Evolutionary conservation across 2,329 filamentous ascomycete species (phyloP).

Genomic region (Cladosporium velox): DNA sequence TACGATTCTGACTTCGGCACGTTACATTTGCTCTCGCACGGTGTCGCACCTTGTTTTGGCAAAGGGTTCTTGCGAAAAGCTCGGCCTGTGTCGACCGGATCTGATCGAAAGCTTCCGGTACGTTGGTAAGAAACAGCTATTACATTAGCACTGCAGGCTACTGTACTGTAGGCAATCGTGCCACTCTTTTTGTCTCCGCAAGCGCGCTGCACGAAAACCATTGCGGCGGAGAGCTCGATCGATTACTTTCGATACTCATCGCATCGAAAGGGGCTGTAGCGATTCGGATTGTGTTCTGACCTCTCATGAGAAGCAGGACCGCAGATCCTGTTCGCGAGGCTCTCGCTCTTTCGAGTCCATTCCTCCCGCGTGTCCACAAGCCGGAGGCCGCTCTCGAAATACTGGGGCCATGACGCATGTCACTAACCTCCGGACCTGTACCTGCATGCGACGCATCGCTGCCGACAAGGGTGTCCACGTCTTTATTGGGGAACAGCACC

Average conservation of each 20-base stretch:
- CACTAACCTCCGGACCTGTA: not conserved
- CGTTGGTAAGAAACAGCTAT: conserved; percentile 8
- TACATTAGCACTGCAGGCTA: conserved; percentile 9
- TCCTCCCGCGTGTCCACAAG: conserved; percentile 5
- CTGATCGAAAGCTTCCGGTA: conserved; percentile 3
- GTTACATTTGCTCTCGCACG: not conserved
- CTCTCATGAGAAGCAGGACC: not conserved
- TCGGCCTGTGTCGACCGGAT: conserved; percentile 2
- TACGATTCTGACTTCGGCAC: not conserved
- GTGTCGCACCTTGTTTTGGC: not conserved
- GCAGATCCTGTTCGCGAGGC: not conserved
- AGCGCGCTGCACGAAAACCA: not conserved
- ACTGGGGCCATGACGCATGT: conserved; percentile 10
- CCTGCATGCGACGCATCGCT: conserved; percentile 14
- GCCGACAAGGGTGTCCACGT: not conserved
- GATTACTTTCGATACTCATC: not conserved
- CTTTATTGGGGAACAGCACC: not conserved
- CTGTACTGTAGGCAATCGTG: conserved; percentile 11
- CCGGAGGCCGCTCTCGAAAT: not conserved
- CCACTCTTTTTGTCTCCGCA: not conserved
- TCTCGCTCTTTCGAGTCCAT: conserved; percentile 1
- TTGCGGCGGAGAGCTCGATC: not conserved
- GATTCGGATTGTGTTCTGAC: not conserved
- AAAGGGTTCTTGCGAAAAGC: conserved; percentile 2
- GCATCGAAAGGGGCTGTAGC: not conserved